Evolutionary conservation across 805 yeast genomes (phyloP).

Genomic region (Yueomyces sinensis): DNA sequence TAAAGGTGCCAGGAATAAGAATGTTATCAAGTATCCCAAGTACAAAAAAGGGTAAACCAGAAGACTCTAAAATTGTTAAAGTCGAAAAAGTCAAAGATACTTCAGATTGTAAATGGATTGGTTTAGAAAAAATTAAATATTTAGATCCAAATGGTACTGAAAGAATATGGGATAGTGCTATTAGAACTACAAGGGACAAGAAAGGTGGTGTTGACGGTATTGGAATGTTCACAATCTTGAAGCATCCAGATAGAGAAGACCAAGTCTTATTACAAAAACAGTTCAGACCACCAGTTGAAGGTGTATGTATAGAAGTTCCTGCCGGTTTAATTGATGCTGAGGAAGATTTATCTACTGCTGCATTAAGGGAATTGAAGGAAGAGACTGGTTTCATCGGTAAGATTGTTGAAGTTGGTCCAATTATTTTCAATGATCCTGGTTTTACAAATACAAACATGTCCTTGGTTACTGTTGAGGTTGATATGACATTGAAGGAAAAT

Average conservation of each 20-base stretch:
- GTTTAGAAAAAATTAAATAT: slow-evolving; percentile 53
- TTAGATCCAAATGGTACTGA: slow-evolving; percentile 54
- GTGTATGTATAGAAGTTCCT: slow-evolving; percentile 85
- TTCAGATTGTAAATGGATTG: slow-evolving; percentile 51
- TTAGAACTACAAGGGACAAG: slow-evolving; percentile 55
- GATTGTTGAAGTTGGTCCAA: slow-evolving; percentile 33
- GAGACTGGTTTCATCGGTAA: slow-evolving; percentile 87
- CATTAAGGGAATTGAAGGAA: slow-evolving; percentile 75
- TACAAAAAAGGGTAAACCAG: slow-evolving; percentile 24
- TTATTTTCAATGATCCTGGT: slow-evolving; percentile 69
- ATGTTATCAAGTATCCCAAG: no score
- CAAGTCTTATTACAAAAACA: slow-evolving; percentile 65
- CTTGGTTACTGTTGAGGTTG: slow-evolving; percentile 68
- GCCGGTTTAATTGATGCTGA: slow-evolving; percentile 87
- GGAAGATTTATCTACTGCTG: slow-evolving; percentile 67
- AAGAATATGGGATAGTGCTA: slow-evolving; percentile 87
- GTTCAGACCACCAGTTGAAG: slow-evolving; percentile 84
- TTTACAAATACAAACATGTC: slow-evolving; percentile 81
- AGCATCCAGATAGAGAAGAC: slow-evolving; percentile 31
- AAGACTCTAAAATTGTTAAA: slow-evolving; percentile 22
- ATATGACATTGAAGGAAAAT: slow-evolving; percentile 53
- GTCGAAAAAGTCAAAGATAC: slow-evolving; percentile 22
- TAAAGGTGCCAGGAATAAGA: no score
- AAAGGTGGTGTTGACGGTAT: slow-evolving; percentile 65
- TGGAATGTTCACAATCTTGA: slow-evolving; percentile 67